Percentiles rank a stretch among this genome's conserved stretches.
phyloP scores from a whole-genome alignment of 345 rosid species.

The Moricandia arvensis region DNA sequence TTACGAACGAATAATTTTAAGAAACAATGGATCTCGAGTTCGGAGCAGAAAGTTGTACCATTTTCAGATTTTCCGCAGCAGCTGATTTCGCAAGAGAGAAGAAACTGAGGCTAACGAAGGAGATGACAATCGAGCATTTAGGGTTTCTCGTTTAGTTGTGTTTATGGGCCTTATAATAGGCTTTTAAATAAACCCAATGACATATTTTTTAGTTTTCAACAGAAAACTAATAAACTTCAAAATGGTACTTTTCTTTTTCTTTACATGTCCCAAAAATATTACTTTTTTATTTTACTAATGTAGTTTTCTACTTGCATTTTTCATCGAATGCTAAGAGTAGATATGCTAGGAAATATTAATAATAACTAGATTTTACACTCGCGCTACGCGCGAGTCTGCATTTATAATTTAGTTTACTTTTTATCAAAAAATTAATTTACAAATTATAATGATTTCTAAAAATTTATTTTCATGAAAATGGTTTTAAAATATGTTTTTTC shows the following conservation, averaged over 20 bases:
- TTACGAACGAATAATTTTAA: neutral
- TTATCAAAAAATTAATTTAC: too few species aligned
- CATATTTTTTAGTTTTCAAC: neutral
- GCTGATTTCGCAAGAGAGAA: neutral
- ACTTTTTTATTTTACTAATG: neutral
- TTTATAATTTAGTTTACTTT: too few species aligned
- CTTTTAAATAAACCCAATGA: neutral
- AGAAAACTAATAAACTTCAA: too few species aligned
- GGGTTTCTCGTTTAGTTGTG: neutral
- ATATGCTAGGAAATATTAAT: neutral
- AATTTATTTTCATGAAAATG: too few species aligned
- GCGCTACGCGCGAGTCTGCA: too few species aligned
- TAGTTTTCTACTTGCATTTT: neutral
- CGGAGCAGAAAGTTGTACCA: slow-evolving; percentile 3
- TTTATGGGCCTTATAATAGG: neutral
- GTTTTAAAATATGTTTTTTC: too few species aligned
- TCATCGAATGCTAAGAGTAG: neutral
- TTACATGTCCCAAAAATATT: neutral
- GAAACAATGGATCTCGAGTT: neutral
- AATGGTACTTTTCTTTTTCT: neutral
- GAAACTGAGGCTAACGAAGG: neutral
- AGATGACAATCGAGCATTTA: neutral
- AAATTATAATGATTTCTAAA: too few species aligned
- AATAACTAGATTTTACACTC: too few species aligned
- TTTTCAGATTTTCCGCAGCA: neutral